A percentile compares a stretch with the other conserved stretches of the same genome.
These are phyloP conservation scores for Phytophthora palmivora DNA, from an alignment of 352 stramenopile species.

Conservation along the genomic window DNA sequence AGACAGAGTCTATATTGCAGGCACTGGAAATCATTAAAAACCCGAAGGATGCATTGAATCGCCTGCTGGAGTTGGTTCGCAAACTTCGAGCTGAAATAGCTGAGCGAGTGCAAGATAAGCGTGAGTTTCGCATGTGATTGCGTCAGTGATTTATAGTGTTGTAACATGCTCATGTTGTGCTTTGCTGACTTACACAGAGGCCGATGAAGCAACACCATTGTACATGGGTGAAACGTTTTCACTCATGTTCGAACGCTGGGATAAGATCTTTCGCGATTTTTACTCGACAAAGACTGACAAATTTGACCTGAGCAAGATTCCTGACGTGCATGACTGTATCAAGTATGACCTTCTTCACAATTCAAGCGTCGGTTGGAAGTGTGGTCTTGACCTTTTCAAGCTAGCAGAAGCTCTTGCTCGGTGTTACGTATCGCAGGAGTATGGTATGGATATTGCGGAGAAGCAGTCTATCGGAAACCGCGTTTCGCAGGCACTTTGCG, in stretches of 20 bases:
- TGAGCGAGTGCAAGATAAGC: constrained; percentile 70
- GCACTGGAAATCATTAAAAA: constrained; percentile 87
- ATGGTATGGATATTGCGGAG: constrained; percentile 91
- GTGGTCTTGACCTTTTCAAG: constrained; percentile 93
- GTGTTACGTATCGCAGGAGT: constrained; percentile 98
- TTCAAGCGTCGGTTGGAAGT: constrained; percentile 86
- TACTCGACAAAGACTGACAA: constrained; percentile 91
- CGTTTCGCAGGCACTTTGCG: constrained; percentile 96
- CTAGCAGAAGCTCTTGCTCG: constrained; percentile 96
- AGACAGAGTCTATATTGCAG: constrained; percentile 79
- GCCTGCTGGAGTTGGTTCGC: constrained; percentile 80
- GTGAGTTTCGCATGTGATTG: constrained; percentile 38
- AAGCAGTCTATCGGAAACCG: constrained; percentile 96
- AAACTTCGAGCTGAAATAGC: constrained; percentile 83
- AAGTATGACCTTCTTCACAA: constrained; percentile 99
- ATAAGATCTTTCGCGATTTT: constrained; percentile 95
- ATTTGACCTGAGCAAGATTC: constrained; percentile 96
- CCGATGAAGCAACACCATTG: constrained; percentile 86
- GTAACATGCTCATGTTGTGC: constrained; percentile 3
- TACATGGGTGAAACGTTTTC: constrained; percentile 98
- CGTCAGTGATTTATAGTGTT: no score
- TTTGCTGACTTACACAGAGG: constrained; percentile 48
- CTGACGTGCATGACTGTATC: constrained; percentile 98
- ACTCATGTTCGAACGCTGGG: constrained; percentile 94
- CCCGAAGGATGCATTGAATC: constrained; percentile 71